Base-by-base conservation (phyloP, 1,284 basidiomycete genomes). In the Malassezia arunalokei region DNA sequence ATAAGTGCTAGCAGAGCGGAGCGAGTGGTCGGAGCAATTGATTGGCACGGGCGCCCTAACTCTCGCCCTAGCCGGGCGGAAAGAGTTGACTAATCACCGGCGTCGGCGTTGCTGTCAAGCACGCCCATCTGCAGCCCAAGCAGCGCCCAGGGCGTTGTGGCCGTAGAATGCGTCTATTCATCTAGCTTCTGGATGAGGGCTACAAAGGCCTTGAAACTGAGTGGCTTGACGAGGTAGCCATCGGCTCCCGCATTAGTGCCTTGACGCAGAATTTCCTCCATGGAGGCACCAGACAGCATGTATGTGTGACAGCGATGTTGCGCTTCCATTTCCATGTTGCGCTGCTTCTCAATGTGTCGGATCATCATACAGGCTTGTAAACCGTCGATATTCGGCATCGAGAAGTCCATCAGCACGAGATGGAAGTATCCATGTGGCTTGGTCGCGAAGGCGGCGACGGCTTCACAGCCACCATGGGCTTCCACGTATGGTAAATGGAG, bases 211-310 rank as follows among this genome's bases (percentile, higher is more conserved):
- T 49, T 53, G 40, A 56, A 53, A 28, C 62, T 60, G 46, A 64
- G 42, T 2, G 68, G 68, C 39, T 64, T 60, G 7, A 75, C 86
- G 64, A 74, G 89, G 86, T 91, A 95, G 73, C 90, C 90, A 66
- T 95, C 88, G 41, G 94, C 89, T 3, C 91, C 90, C 47, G 85
- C 86, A 48, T 86, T 83, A 62, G 94, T 92, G 1, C 90, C 91
- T 63, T 82, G 79, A 20, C 87, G 80, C 74, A 92, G 91, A 73
- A 95, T 89, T 70, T 94, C 90, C 3, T 86, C 76, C 8, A 88
- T 87, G 7, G 89, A 91, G 79, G 89, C 83, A 8, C 90, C 90
- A 0, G 91, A 95, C 52, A 96, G 75, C 5, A 44, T 50, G 28
- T 37, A 44, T 7, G 43, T 42, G 7, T 39, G 9, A 6, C 32